Evolutionary conservation across 306 rosid species (phyloP), one percentile per base, ranked within the genome.

Genomic region (Parietaria judaica): DNA sequence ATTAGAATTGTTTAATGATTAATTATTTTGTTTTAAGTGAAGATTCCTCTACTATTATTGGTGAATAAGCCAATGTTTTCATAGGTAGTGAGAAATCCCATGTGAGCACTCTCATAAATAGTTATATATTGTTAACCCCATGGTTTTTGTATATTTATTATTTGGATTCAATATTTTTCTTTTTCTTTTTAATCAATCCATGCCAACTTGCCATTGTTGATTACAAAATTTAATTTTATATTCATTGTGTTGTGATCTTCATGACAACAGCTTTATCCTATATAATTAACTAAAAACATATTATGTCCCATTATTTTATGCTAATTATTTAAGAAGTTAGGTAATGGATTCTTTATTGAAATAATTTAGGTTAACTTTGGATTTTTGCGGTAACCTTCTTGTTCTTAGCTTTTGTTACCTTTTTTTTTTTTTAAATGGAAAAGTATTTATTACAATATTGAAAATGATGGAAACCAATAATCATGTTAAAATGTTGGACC

Each of bases 41-140:
- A 52, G 76, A 55, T 66, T 55, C 72, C 61, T 56, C 44, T 43
- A 67, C 44, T 17, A 49, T 11, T 61, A 68, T 39, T 58, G 52
- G 46, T 63, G 66, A 53, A 55, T 49, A 44, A 36, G 48, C 36
- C 41, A 11, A 0, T 49, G 15, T 9, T 7, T 49, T 23, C 36
- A 60, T 44, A 55, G 51, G 34, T 41, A 56, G 51, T 49, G 36
- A 10, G 7, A 58, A 35, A 58, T 1, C 52, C 64, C 55, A 16
- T 67, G 62, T 44, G 62, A 36, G 31, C 44, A 36, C 61, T 38
- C 44, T n/a, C 3, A 11, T 49, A 49, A 49, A 49, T 49, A 41
- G 3, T 41, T 41, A 41, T 41, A 3, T 41, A 5, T 41, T 41
- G 45, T 8, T 41, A 41, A 41, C 9, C 45, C 45, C 45, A 5